Conservation (phyloP, 2,329 filamentous ascomycete genomes). For the Alternaria gansuensis region DNA sequence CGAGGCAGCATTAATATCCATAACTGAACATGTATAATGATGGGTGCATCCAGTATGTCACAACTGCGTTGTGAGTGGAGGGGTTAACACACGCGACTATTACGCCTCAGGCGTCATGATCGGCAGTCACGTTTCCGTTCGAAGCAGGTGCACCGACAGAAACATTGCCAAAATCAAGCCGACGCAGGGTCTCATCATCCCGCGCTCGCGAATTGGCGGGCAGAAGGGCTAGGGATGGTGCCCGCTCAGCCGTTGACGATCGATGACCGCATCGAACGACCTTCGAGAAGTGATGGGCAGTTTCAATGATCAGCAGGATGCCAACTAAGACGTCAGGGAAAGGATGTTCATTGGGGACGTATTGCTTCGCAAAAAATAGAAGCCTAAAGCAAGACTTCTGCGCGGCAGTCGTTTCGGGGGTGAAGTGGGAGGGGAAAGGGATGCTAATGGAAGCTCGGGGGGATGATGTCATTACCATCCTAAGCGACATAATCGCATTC, state of each 20-base stretch:
- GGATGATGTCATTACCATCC: conserved; percentile 38
- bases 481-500: conserved; percentile 27
- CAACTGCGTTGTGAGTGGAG: conserved; percentile 18
- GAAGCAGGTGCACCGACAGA: conserved; percentile 32
- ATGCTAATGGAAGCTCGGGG: conserved; percentile 5
- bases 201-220: conserved; percentile 30
- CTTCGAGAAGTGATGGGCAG: conserved; percentile 29
- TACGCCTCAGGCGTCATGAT: conserved; percentile 47
- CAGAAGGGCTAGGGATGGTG: conserved; percentile 29
- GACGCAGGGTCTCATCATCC: conserved; percentile 40
- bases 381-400: conserved; percentile 29
- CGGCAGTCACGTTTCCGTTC: conserved; percentile 27
- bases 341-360: conserved; percentile 22
- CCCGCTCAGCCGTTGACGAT: conserved; percentile 34
- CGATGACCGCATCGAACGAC: conserved; percentile 30
- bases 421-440: conserved; percentile 14
- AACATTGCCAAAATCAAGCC: conserved; percentile 34
- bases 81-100: conserved; percentile 15
- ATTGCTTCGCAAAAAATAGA: conserved; percentile 34
- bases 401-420: conserved; percentile 22
- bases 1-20: background rate
- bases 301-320: conserved; percentile 21
- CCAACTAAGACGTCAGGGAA: conserved; percentile 23
- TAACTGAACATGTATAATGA: conserved; percentile 12
- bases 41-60: conserved; percentile 9